Conservation (phyloP, 116 monocot genomes). For the Papilionanthe hybrid region DNA sequence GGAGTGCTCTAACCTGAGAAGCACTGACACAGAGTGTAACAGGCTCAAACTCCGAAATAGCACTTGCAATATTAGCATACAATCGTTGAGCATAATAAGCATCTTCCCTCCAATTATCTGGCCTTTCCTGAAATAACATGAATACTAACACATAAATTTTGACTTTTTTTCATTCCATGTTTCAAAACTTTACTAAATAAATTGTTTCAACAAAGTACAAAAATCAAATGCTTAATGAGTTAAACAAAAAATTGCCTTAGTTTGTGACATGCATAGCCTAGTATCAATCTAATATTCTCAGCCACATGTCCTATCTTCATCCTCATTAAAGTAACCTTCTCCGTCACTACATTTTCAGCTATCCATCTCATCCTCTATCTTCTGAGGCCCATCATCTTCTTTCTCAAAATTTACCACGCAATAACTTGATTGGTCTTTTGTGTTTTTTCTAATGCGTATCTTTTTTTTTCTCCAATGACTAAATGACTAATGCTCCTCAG, state of each 20-base stretch:
- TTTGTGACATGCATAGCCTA: background rate
- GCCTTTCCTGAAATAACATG: constrained; percentile 56
- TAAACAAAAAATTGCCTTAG: background rate
- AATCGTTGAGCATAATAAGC: constrained; percentile 48
- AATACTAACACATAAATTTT: background rate
- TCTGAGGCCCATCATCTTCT: background rate
- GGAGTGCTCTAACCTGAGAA: constrained; percentile 44
- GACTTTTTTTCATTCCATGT: background rate
- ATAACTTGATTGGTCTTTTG: background rate
- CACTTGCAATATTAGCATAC: constrained; percentile 56
- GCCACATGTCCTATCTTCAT: background rate
- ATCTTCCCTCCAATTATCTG: constrained; percentile 74
- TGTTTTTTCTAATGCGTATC: too few relatives aligned
- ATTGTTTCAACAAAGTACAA: background rate
- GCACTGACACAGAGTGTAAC: constrained; percentile 75
- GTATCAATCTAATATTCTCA: background rate
- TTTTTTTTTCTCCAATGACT: too few relatives aligned
- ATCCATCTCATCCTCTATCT: background rate
- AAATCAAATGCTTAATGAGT: background rate
- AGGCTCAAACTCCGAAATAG: constrained; percentile 81
- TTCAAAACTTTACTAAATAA: background rate
- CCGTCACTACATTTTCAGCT: background rate
- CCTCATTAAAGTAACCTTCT: background rate
- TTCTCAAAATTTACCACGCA: background rate
- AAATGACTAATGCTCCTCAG: too few relatives aligned